These are phyloP conservation scores for Rhizophora mangle DNA, from an alignment of 345 rosid species.

Conservation along the genomic window DNA sequence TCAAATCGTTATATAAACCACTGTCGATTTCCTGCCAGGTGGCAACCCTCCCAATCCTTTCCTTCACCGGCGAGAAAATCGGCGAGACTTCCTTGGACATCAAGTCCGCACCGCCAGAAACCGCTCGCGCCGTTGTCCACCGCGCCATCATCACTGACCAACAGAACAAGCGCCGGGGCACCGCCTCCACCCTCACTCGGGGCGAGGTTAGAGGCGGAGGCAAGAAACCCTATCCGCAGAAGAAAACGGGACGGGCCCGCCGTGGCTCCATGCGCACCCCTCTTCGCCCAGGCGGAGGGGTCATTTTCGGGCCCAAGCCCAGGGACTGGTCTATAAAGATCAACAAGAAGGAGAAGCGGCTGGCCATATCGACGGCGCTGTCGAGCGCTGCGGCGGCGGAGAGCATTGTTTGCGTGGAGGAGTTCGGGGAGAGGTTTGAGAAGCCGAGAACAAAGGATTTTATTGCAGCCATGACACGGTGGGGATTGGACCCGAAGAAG, in stretches of 20 bases:
- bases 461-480: conserved; percentile 70
- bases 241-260: conserved; percentile 85
- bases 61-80: conserved; percentile 75
- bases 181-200: conserved; percentile 87
- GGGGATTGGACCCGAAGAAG: conserved; percentile 90
- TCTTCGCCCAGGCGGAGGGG: conserved; percentile 88
- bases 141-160: conserved; percentile 73
- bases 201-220: conserved; percentile 96
- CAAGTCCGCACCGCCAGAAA: conserved; percentile 69
- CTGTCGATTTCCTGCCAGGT: conserved; percentile 51
- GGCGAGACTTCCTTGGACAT: conserved; percentile 86
- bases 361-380: conserved; percentile 82
- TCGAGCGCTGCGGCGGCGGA: conserved; percentile 56
- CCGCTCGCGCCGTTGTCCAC: conserved; percentile 89
- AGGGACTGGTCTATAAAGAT: conserved; percentile 91
- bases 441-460: conserved; percentile 82
- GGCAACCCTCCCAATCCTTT: conserved; percentile 61
- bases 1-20: conserved; percentile 20
- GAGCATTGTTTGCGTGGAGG: conserved; percentile 74
- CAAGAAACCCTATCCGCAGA: conserved; percentile 74
- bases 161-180: conserved; percentile 88
- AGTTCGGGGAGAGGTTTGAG: conserved; percentile 67
- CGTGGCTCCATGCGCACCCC: conserved; percentile 73
- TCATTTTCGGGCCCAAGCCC: conserved; percentile 80
- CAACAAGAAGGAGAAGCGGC: conserved; percentile 73